Evolutionary conservation across 2,329 filamentous ascomycete genomes (phyloP), one percentile per base, ranked within the genome.

Genomic region (Aspergillus sp.): DNA sequence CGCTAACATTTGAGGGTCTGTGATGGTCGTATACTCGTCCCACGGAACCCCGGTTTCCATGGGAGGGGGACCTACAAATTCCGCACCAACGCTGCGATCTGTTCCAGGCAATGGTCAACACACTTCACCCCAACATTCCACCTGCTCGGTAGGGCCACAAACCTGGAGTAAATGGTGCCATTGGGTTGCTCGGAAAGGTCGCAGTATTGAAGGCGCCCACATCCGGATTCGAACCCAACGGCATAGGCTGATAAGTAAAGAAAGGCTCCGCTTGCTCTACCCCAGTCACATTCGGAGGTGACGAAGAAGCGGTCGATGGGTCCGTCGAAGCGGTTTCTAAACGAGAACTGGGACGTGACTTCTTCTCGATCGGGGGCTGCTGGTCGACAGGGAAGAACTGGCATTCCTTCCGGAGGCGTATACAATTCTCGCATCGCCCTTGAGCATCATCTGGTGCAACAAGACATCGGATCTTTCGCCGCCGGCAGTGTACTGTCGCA

Each of bases 381-480:
- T 92, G 90, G 65, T 96, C 92, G 21, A 97, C 93, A 0, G 93
- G 91, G 68, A 88, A 90, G 77, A 96, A 98, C 73, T 90, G 91
- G 77, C 94, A 98, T 66, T 96, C 92, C 72, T 96, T 97, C 77
- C 96, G 96, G 72, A 98, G 80, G 50, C 92, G 88, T 70, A 96
- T 96, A 78, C 94, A 98, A 79, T 96, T 96, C 65, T 90, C 86
- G 78, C 94, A 98, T 65, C 92, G 88, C 49, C 88, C 88, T 70
- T 91, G 86, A 8, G 83, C 74, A 68, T 96, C 91, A 64, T 88
- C 87, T 52, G 86, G 83, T 8, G 90, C 87, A 47, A 91, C 84
- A 54, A 96, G 86, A 76, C 94, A 98, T 77, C 94, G 85, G 64
- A 98, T 98, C 78, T 98, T 98, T 68, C 94, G 89, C 73, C 91